Evolutionary conservation across 805 yeast genomes (phyloP), one percentile per base, ranked within the genome.

Genomic region (Aciculoconidium aculeatum): DNA sequence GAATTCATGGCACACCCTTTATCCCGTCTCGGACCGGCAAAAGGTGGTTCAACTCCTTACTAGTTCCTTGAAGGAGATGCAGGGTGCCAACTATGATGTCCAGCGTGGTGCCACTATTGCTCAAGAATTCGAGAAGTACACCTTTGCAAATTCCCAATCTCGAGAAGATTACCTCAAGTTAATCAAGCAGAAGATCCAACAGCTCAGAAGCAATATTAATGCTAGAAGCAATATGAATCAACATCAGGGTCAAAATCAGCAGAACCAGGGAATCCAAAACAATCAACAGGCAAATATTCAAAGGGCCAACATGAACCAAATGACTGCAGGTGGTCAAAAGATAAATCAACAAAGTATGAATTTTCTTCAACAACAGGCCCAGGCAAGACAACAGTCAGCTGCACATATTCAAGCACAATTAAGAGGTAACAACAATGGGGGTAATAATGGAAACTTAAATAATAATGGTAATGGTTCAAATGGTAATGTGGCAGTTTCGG

Each of bases 71-170:
- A 53, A 54, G 35, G 67, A 61, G 14, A 50, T 63, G 30, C 67
- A 53, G 35, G 51, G 42, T 16, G 36, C 51, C 21, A 50, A 41
- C 31, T 58, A 48, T 31, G 60, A 59, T 34, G 53, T 53, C 12
- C 58, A 53, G 27, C 55, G 57, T 29, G 66, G 65, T 11, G 48
- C 53, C 11, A 38, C 47, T 17, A 52, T 76, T 42, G 86, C 87
- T 4, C 80, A 75, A 42, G 84, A 80, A 45, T 80, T 77, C 41
- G 92, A 81, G 48, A 72, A 75, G 35, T 74, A 67, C 41, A 71
- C 85, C 14, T 80, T 67, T 48, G 65, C 67, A 32, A 75, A 75
- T 33, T 65, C 84, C 8, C 64, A 66, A 7, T 61, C 72, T 12
- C 73, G 75, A 40, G 72, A 70, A 30, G 77, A 76, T 36, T 81